These are phyloP conservation scores for Meripilus lineatus DNA, from an alignment of 1,284 basidiomycete species.

Conservation along the genomic window DNA sequence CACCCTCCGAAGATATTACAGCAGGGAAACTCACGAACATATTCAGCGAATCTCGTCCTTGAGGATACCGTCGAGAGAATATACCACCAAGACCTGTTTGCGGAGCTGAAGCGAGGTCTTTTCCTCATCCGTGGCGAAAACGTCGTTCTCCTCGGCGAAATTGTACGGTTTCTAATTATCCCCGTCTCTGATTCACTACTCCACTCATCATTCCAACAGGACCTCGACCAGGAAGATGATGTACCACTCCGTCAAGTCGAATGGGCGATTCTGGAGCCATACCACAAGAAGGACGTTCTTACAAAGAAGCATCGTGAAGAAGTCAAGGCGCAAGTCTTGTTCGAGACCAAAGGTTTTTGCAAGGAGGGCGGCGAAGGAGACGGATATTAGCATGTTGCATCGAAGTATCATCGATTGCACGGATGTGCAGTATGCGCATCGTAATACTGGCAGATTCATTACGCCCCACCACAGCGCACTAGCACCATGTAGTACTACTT, in stretches of 20 bases:
- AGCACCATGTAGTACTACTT: constrained; percentile 1
- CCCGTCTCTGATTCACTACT: constrained; percentile 2
- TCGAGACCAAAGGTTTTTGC: constrained; percentile 77
- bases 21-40: background rate
- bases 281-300: constrained; percentile 69
- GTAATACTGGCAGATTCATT: constrained; percentile 33
- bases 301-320: constrained; percentile 69
- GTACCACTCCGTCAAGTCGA: constrained; percentile 76
- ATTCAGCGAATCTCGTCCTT: constrained; percentile 87
- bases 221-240: constrained; percentile 90
- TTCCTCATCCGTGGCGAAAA: constrained; percentile 98
- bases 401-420: no score
- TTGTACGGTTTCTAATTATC: constrained; percentile 54
- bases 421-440: background rate
- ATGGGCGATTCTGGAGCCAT: constrained; percentile 62
- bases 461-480: constrained; percentile 23
- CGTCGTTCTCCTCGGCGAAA: constrained; percentile 95
- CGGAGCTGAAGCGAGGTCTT: constrained; percentile 83
- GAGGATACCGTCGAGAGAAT: constrained; percentile 89
- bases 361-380: constrained; percentile 91
- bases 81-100: constrained; percentile 76
- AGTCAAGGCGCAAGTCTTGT: constrained; percentile 69
- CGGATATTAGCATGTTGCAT: constrained; percentile 54
- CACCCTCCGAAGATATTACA: background rate
- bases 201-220: constrained; percentile 55